Base-by-base conservation (phyloP, 768 basidiomycete genomes). In the Brasilioporus rufonigricans region DNA sequence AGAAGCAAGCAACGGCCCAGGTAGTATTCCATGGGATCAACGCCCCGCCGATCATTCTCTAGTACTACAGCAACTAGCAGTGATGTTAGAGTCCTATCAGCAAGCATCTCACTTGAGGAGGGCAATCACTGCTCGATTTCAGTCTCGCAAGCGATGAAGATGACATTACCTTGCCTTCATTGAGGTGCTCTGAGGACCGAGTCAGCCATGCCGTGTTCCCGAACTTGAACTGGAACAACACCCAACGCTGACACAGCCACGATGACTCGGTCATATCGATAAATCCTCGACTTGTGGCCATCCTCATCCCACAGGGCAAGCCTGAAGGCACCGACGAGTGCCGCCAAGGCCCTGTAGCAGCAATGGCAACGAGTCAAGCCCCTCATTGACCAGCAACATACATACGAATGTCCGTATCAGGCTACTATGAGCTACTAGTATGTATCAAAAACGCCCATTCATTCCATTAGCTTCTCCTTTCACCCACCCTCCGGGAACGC, bases 301-400 rank as follows among this genome's bases (percentile, higher is more conserved):
- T 35, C 44, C 27, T 7, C 59, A 27, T 55, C 58, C 62, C 29
- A 43, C 51, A 47, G 32, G 48, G 54, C 63, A 21, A 24, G 6
- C 21, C n/a, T n/a, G 16, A 32, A 6, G 21, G 11, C 31, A 32
- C 35, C 32, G 9, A 29, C 32, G 13, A 35, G 19, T 18, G 21
- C 29, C 43, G 24, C 36, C 43, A 16, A n/a, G 52, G 63, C 55
- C 44, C 50, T 49, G 52, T 14, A 36, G 52, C 50, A 52, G 52
- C 40, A 45, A 48, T 50, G 55, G 23, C 55, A 54, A 65, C 33
- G 19, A 63, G 52, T 39, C 59, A 49, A 48, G 52, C 14, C 21
- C 27, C 33, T 40, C 43, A 29, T 60, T 60, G 32, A 41, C 39
- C 40, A 48, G 43, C 18, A 40, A 32, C 18, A 27, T 41, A 52